phyloP scores from a whole-genome alignment of 208 protist species.

The Lotmaria passim region DNA sequence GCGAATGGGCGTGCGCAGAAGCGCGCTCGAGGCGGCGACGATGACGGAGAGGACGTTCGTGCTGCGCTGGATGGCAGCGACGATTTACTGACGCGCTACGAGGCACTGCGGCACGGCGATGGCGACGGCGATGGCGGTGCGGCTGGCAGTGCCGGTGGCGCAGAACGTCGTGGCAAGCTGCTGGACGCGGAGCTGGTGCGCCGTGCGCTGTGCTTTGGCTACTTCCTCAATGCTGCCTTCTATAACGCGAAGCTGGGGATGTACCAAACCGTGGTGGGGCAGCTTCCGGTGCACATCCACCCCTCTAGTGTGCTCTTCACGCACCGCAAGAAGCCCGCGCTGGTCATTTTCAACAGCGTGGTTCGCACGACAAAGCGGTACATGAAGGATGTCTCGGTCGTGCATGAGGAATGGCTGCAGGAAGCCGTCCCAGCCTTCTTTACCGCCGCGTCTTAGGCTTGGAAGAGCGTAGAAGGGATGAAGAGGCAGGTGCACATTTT shows the following conservation, averaged over 20 bases:
- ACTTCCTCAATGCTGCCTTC: constrained; percentile 88
- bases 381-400: constrained; percentile 90
- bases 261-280: constrained; percentile 85
- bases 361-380: constrained; percentile 90
- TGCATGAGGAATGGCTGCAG: constrained; percentile 89
- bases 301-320: constrained; percentile 89
- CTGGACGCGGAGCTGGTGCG: constrained; percentile 80
- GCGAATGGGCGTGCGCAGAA: constrained; percentile 18
- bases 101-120: constrained; percentile 29
- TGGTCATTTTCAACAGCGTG: constrained; percentile 90
- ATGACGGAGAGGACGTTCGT: neutral
- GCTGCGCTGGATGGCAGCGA: constrained; percentile 14
- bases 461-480: neutral
- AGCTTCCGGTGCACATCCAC: constrained; percentile 85
- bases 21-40: neutral
- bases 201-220: constrained; percentile 85
- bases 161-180: constrained; percentile 23
- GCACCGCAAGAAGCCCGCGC: constrained; percentile 75
- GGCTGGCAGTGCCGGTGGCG: neutral
- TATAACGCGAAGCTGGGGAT: constrained; percentile 86
- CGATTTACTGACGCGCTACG: constrained; percentile 39
- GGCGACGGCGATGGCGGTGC: neutral
- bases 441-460: constrained; percentile 41
- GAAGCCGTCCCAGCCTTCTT: constrained; percentile 78
- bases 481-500: neutral